phyloP scores from a whole-genome alignment of 768 basidiomycete genomes.

The Sutorius australiensis region DNA sequence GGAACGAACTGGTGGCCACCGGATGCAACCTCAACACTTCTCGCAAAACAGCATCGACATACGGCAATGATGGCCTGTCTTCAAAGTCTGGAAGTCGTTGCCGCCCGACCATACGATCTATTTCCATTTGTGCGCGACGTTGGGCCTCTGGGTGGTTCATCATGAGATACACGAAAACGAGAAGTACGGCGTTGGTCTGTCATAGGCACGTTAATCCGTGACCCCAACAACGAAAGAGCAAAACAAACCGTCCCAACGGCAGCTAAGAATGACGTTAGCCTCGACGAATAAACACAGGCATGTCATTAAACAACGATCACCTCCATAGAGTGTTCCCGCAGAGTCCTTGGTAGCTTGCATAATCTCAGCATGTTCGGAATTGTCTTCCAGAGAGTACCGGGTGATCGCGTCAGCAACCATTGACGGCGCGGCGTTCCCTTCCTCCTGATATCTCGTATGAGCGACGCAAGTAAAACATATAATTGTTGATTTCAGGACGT shows the following conservation, averaged over 20 bases:
- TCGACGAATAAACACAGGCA: background rate
- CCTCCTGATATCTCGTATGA: slow-evolving; percentile 1
- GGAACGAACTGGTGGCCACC: slow-evolving; percentile 19
- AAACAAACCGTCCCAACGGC: slow-evolving; percentile 31
- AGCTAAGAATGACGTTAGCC: slow-evolving; percentile 13
- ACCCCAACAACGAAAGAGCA: background rate
- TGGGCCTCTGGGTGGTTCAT: slow-evolving; percentile 28
- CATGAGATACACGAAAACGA: slow-evolving; percentile 30
- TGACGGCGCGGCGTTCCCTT: slow-evolving; percentile 8
- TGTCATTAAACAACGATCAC: slow-evolving; percentile 3
- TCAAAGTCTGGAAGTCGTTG: slow-evolving; percentile 31
- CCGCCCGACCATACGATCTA: slow-evolving; percentile 29
- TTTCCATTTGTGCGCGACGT: slow-evolving; percentile 29
- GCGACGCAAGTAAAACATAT: background rate
- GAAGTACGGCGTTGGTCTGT: slow-evolving; percentile 26
- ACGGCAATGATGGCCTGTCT: slow-evolving; percentile 29
- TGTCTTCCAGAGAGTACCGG: slow-evolving; percentile 1
- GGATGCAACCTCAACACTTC: slow-evolving; percentile 33
- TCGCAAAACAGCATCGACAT: slow-evolving; percentile 31
- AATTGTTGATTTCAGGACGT: background rate
- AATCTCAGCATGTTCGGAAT: slow-evolving; percentile 1
- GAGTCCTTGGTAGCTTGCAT: slow-evolving; percentile 17
- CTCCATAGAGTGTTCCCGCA: slow-evolving; percentile 17
- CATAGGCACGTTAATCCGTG: background rate
- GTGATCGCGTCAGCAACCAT: slow-evolving; percentile 18